These are phyloP conservation scores for Scleroderma bovista DNA, from an alignment of 768 basidiomycete genomes.

Conservation along the genomic window DNA sequence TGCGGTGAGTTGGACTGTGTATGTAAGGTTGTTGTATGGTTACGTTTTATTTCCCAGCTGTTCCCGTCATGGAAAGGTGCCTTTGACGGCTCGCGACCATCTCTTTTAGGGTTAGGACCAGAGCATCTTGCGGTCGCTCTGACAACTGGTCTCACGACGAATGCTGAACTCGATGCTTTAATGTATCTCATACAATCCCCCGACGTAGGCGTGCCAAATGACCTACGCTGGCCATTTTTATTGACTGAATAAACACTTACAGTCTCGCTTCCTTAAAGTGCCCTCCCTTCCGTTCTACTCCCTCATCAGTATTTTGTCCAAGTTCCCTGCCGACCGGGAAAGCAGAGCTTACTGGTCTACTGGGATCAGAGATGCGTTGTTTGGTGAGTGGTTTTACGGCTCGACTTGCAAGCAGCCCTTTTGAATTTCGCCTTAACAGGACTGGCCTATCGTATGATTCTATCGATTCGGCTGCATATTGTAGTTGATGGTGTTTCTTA, in stretches of 20 bases:
- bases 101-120: constrained; percentile 56
- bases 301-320: constrained; percentile 67
- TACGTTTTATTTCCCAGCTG: constrained; percentile 36
- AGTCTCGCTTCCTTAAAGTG: constrained; percentile 87
- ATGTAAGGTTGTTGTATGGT: constrained; percentile 1
- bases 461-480: constrained; percentile 2
- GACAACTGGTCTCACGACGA: constrained; percentile 60
- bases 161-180: constrained; percentile 60
- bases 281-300: constrained; percentile 77
- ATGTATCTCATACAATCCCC: constrained; percentile 69
- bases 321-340: constrained; percentile 74
- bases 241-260: constrained; percentile 11
- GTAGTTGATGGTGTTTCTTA: constrained; percentile 21
- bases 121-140: constrained; percentile 55
- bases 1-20: constrained; percentile 45
- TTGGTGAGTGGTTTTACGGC: constrained; percentile 42
- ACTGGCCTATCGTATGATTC: constrained; percentile 29
- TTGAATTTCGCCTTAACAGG: constrained; percentile 20
- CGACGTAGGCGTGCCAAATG: constrained; percentile 46
- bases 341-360: constrained; percentile 72
- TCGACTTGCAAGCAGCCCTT: not conserved
- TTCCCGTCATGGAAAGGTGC: constrained; percentile 78
- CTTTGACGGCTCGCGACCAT: constrained; percentile 65
- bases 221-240: not conserved
- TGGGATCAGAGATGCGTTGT: constrained; percentile 56